Evolutionary conservation across 2,329 filamentous ascomycete species (phyloP), one percentile per base, ranked within the genome.

Genomic region (Fusarium sororula): DNA sequence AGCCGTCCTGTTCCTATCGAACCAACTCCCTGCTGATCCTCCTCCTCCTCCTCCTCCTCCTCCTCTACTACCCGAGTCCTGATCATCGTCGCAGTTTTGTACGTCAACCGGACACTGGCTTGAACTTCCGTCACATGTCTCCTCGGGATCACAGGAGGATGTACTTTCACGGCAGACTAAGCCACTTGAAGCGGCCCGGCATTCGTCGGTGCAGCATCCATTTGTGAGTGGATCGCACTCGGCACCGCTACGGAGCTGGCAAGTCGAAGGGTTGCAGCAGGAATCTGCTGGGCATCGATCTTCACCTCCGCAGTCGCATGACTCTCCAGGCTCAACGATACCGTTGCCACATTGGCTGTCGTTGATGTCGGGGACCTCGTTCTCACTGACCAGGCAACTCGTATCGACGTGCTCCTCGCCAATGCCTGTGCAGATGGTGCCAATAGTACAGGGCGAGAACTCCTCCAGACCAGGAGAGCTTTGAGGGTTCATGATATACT

Each of bases 401-500:
- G 90, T 90, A 61, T 92, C 92, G 78, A 96, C 91, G 59, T 89
- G 91, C 77, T 92, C 92, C 66, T 92, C 89, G 48, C 89, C 90
- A 61, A 98, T 86, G 15, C 93, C 94, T 13, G 92, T 92, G 83
- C 95, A 98, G 62, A 98, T 92, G 75, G 96, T 97, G 54, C 95
- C 95, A 65, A 98, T 87, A 6, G 91, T 92, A 83, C 95, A 98
- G 5, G 91, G 87, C 2, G 94, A 97, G 82, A 98, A 98, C 39
- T 87, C 84, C 1, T 87, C 91, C 79, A 97, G 92, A 45, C 89
- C 88, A 11, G 86, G 81, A 13, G 87, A 87, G 2, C 94, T 94
- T 30, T 91, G 94, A 0, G 95, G 95, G 79, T 98, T 97, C 95
- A 98, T 98, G 81, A 98, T 93, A 81, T 90, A 98, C 66, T 87